Base-by-base conservation (phyloP, 2,329 filamentous ascomycete species). In the Bipolaris cookei region DNA sequence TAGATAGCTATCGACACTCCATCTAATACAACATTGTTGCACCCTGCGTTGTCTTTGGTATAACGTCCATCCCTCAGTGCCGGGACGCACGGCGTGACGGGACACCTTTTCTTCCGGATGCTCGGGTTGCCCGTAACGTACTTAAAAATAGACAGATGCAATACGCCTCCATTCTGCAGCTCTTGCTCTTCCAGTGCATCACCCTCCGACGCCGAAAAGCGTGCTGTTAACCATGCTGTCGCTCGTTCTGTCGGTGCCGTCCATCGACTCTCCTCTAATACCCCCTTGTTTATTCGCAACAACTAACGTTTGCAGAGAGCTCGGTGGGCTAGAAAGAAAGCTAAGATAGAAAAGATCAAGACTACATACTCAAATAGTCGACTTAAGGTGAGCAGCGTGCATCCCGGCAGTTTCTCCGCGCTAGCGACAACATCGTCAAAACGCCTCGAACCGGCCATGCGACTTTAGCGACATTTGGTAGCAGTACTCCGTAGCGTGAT, bases 111-210 rank as follows among this genome's bases (percentile, higher is more conserved):
- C 5, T 25, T 25, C 39, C 21, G 4, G 39, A 43, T 14, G 11
- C 20, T 47, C 44, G 18, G 6, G 20, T 47, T 23, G 44, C 30
- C 14, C 25, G 4, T 14, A 45, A 23, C 39, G 34, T 34, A 11
- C 55, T 57, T 37, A 16, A n/a, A 57, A 45, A 48, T 32, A 61
- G 32, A 56, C 32, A 54, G 43, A 34, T 18, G 35, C 16, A 39
- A 54, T 49, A 37, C 58, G 38, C 23, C 55, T 53, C 46, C 30
- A 52, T 55, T 53, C 38, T 61, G 21, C 18, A 54, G 25, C 43
- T 58, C 23, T 50, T 25, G 39, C 21, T 58, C 59, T 61, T 35
- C 39, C 13, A 43, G 39, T 34, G 51, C 23, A 49, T 54, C 20
- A 51, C 35, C 23, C 30, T 57, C 46, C 16, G n/a, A 54, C 37